Percentiles rank a stretch among this genome's conserved stretches.
Evolutionary conservation across 306 rosid genomes (phyloP).

Genomic region (Corylus americana): DNA sequence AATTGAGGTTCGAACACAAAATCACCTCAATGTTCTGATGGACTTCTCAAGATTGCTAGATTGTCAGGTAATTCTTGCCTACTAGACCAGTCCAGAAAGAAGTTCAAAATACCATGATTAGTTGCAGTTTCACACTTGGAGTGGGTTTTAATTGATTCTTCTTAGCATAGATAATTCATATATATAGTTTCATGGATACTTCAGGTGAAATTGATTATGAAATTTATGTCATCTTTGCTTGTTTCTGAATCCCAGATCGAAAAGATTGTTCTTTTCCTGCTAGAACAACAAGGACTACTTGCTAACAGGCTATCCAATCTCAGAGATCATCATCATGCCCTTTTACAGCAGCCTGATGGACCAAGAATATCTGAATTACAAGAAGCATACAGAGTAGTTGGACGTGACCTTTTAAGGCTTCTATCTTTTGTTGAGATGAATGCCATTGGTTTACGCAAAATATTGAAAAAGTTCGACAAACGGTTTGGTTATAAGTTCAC

Average conservation of each 20-base stretch:
- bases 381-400: constrained; percentile 79
- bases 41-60: constrained; percentile 81
- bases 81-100: not conserved
- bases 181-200: not conserved
- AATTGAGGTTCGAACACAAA: constrained; percentile 60
- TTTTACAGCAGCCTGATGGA: constrained; percentile 77
- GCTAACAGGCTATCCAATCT: constrained; percentile 82
- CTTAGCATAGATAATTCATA: not conserved
- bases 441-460: constrained; percentile 97
- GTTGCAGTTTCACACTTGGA: not conserved
- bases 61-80: constrained; percentile 47
- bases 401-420: constrained; percentile 81
- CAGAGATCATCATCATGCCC: constrained; percentile 60
- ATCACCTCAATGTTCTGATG: constrained; percentile 55
- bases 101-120: not conserved
- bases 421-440: constrained; percentile 85
- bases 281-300: constrained; percentile 97
- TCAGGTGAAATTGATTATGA: not conserved
- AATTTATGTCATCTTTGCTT: not conserved
- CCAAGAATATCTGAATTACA: constrained; percentile 65
- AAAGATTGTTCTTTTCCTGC: constrained; percentile 82
- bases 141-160: not conserved
- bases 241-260: constrained; percentile 62
- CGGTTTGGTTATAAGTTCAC: constrained; percentile 93
- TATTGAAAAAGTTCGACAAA: constrained; percentile 95